These are phyloP conservation scores for Colletotrichum australisinense DNA, from an alignment of 2,329 filamentous ascomycete genomes.

Conservation along the genomic window DNA sequence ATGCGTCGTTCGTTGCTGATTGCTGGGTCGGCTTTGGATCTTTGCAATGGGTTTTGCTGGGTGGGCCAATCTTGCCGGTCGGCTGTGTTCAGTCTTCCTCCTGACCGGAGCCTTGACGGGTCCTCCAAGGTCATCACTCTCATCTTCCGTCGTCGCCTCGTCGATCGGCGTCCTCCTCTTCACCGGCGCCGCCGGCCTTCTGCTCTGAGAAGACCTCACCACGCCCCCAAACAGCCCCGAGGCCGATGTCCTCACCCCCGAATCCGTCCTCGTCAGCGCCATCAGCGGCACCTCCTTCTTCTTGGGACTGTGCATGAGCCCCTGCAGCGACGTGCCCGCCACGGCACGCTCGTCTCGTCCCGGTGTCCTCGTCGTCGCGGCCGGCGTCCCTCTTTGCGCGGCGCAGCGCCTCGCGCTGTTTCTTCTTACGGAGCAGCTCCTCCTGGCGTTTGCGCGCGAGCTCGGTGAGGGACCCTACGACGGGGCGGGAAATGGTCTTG, in stretches of 20 bases:
- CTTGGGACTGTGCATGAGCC: conserved; percentile 56
- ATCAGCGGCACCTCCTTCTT: conserved; percentile 42
- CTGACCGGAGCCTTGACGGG: not conserved
- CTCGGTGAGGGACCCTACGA: conserved; percentile 54
- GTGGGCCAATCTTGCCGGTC: not conserved
- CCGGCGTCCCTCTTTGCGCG: conserved; percentile 34
- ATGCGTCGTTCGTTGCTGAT: not conserved
- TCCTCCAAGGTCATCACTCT: conserved; percentile 26
- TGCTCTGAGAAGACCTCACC: not conserved
- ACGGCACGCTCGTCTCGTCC: conserved; percentile 43
- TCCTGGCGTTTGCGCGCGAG: conserved; percentile 49
- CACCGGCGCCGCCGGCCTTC: conserved; percentile 28
- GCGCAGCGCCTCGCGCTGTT: conserved; percentile 47
- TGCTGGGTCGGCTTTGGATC: not conserved
- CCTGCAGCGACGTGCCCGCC: conserved; percentile 49
- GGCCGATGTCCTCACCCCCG: conserved; percentile 42
- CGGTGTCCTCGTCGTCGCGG: conserved; percentile 42
- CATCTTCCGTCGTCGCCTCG: conserved; percentile 15
- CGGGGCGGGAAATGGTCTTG: conserved; percentile 62
- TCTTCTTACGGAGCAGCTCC: conserved; percentile 47
- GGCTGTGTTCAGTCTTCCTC: not conserved
- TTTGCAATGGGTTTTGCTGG: not conserved
- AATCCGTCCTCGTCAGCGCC: conserved; percentile 40
- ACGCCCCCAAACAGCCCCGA: conserved; percentile 41
- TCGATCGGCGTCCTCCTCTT: conserved; percentile 13